Evolutionary conservation across 2,329 filamentous ascomycete species (phyloP), one percentile per base, ranked within the genome.

Genomic region (Grosmannia serpens): DNA sequence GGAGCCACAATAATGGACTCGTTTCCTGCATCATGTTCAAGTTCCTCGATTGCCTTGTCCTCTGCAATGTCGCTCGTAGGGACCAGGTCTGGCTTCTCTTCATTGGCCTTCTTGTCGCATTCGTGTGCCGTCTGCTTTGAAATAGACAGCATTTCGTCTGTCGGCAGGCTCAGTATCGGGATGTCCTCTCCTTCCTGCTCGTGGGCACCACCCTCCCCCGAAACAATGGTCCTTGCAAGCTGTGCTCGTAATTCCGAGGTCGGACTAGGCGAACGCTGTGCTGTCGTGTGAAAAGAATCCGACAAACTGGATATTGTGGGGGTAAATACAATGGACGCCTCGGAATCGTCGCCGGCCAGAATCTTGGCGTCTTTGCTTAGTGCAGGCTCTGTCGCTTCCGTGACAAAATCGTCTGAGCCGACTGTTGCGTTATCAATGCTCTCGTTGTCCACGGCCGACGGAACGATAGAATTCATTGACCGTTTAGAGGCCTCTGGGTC

Each of bases 1-100:
- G 66, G 67, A 4, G 63, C 65, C 27, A 67, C 65, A 11, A 67
- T 53, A 26, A 68, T 65, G 1, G 70, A 68, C 0, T 61, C 61
- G 8, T 73, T 69, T n/a, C 63, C 65, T 4, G 63, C 56, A 29
- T 67, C 66, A 15, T 41, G 20, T 20, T 61, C 60, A 3, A 15
- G 26, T 2, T 62, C 61, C 3, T 56, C 54, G 53, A 59, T 59
- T 58, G 53, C 4, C 9, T 20, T 54, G 20, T 35, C 10, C 31
- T 9, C 13, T 17, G n/a, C 17, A n/a, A 4, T 11, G 31, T 15
- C n/a, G 13, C 22, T 31, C 4, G 10, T 17, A 24, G 51, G 3
- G 10, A 10, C 29, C 7, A 4, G 24, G 3, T 38, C 26, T 2
- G n/a, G 13, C 24, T 46, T 27, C 20, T 9, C 31, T 17, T 17